These are phyloP conservation scores for Magnusiomyces magnusii DNA, from an alignment of 1,139 yeast species.

Conservation along the genomic window DNA sequence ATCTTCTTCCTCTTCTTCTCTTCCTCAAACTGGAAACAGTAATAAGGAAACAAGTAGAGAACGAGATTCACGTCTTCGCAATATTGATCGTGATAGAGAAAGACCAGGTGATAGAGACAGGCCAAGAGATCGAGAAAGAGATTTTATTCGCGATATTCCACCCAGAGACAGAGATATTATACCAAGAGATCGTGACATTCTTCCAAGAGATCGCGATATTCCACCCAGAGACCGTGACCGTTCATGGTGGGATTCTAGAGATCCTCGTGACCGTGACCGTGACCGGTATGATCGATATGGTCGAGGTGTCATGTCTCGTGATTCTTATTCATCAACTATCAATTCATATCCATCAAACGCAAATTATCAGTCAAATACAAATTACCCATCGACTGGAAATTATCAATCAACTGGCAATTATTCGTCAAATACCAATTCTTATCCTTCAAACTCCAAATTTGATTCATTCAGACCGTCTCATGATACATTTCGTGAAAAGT, in stretches of 20 bases:
- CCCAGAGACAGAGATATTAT: neutral
- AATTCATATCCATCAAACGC: too few relatives aligned
- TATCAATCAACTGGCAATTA: too few relatives aligned
- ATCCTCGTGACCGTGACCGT: constrained; percentile 13
- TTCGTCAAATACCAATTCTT: too few relatives aligned
- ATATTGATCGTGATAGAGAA: neutral
- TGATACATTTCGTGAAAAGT: constrained; percentile 5
- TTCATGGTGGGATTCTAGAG: neutral
- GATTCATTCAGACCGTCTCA: constrained; percentile 8
- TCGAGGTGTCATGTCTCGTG: constrained; percentile 6
- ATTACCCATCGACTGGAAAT: too few relatives aligned
- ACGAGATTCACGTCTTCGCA: too few relatives aligned
- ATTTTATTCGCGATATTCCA: neutral
- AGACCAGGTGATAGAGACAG: constrained; percentile 1
- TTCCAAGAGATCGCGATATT: constrained; percentile 21
- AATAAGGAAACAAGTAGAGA: neutral
- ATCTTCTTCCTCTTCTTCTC: neutral
- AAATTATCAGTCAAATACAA: too few relatives aligned
- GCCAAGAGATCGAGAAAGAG: neutral
- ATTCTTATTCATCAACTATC: neutral
- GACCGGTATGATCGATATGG: constrained; percentile 15
- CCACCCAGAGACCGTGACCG: too few relatives aligned
- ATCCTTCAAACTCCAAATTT: constrained; percentile 7
- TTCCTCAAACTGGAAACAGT: neutral
- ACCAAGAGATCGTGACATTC: constrained; percentile 18